phyloP scores from a whole-genome alignment of 1,139 yeast genomes.

The Candida sp. region DNA sequence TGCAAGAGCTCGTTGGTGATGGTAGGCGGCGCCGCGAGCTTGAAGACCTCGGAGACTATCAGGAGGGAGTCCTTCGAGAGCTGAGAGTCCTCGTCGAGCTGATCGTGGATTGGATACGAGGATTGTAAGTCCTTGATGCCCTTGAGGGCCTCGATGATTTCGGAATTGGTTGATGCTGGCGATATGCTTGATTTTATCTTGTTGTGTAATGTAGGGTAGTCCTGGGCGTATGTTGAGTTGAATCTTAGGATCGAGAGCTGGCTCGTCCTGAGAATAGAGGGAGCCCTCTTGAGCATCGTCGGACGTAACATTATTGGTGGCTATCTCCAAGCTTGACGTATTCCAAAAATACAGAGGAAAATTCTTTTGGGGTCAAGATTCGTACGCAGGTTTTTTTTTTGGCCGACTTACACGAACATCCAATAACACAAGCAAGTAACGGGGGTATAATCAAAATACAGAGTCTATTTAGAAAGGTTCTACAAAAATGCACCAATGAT shows the following conservation, averaged over 20 bases:
- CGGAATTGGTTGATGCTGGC: constrained; percentile 6
- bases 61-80: constrained; percentile 20
- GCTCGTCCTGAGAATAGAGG: not conserved
- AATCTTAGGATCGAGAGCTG: not conserved
- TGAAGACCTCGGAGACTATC: constrained; percentile 22
- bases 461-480: not conserved
- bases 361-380: not conserved
- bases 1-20: constrained; percentile 30
- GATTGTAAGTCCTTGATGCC: constrained; percentile 25
- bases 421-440: not conserved
- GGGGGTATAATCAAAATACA: not conserved
- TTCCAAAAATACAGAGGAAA: no score
- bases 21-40: constrained; percentile 14
- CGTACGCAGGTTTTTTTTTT: not conserved
- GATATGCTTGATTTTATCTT: constrained; percentile 10
- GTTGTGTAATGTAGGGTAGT: constrained; percentile 11
- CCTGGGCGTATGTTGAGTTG: constrained; percentile 14
- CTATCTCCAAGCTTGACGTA: no score
- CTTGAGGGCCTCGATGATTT: constrained; percentile 20
- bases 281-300: not conserved
- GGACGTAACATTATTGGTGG: constrained; percentile 1
- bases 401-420: not conserved
- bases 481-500: constrained; percentile 6
- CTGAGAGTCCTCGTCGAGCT: constrained; percentile 16
- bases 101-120: constrained; percentile 16